Base-by-base conservation (phyloP, 1,284 basidiomycete genomes). In the Naganishia liquefaciens region DNA sequence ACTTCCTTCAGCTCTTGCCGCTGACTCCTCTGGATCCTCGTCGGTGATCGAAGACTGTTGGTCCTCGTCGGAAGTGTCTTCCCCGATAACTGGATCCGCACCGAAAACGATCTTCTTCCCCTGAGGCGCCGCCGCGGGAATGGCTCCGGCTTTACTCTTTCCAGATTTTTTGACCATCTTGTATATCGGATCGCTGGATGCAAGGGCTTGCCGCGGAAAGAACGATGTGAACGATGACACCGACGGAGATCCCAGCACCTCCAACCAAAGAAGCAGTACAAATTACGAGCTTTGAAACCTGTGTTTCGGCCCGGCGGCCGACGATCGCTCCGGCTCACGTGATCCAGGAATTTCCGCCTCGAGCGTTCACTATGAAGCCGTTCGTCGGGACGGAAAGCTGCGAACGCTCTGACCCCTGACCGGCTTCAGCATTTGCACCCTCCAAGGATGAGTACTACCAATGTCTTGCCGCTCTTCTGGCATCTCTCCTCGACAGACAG, bases 381-480 rank as follows among this genome's bases (percentile, higher is more conserved):
- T 19, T 25, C 28, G 30, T 5, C 17, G 49, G 3, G 33, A 50
- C 30, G 21, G 5, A 27, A n/a, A 46, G n/a, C 43, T 23, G n/a
- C 15, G 43, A 5, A 19, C 15, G 43, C 15, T 46, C 19, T 19
- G n/a, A 17, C 15, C 9, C 13, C 15, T 46, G 43, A 23, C 43
- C 43, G n/a, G 2, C n/a, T 46, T 23, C n/a, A n/a, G n/a, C n/a
- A 39, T 42, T 37, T 40, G 17, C 33, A 50, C 44, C 28, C 39
- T 21, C 25, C 49, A 52, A 66, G 55, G 28, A 63, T 54, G 40
- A 76, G 75, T 75, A 68, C 76, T n/a, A 74, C 76, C 37, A 79
- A 79, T 71, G 76, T 79, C 50, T 85, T 97, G 62, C 89, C 91
- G 42, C 84, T 96, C 54, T 97, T 93, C 83, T 97, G 93, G 93